Evolutionary conservation across 169 alveolate genomes (phyloP).

Genomic region (Plasmodium gaboni): DNA sequence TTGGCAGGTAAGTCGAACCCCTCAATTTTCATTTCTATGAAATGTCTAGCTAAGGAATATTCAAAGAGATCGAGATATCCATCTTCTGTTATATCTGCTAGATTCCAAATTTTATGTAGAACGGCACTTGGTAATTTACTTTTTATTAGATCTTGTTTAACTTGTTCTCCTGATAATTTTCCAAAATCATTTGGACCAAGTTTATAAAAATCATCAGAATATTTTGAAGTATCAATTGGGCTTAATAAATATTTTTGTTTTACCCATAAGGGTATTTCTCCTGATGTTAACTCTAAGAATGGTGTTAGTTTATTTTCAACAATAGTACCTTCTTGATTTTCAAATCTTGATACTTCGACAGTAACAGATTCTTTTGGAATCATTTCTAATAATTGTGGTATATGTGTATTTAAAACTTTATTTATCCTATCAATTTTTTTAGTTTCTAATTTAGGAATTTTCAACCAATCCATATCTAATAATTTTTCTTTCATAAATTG

Average conservation of each 20-base stretch:
- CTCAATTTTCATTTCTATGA: conserved; percentile 79
- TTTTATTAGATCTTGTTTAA: conserved; percentile 77
- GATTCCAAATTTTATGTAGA: conserved; percentile 80
- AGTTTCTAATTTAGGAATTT: conserved; percentile 77
- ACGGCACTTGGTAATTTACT: conserved; percentile 80
- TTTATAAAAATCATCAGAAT: conserved; percentile 76
- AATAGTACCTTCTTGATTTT: conserved; percentile 62
- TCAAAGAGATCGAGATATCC: conserved; percentile 81
- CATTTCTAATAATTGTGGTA: conserved; percentile 78
- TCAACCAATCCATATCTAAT: conserved; percentile 67
- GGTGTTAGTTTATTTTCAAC: conserved; percentile 70
- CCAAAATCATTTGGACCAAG: conserved; percentile 76
- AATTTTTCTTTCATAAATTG: conserved; percentile 72
- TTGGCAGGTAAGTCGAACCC: conserved; percentile 79
- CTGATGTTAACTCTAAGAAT: conserved; percentile 55
- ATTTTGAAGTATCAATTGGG: conserved; percentile 67
- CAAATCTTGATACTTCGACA: conserved; percentile 16
- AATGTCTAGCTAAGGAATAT: conserved; percentile 78
- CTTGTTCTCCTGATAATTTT: conserved; percentile 78
- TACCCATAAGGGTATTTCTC: conserved; percentile 73
- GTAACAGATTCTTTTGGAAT: conserved; percentile 76
- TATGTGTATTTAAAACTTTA: conserved; percentile 61
- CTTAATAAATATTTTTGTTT: conserved; percentile 43
- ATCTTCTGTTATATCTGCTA: conserved; percentile 79
- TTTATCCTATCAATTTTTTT: conserved; percentile 74